Percentiles rank a stretch among this genome's conserved stretches.
These are phyloP conservation scores for Coemansia sp. DNA, from an alignment of 192 early-diverging fungal species.

Conservation along the genomic window DNA sequence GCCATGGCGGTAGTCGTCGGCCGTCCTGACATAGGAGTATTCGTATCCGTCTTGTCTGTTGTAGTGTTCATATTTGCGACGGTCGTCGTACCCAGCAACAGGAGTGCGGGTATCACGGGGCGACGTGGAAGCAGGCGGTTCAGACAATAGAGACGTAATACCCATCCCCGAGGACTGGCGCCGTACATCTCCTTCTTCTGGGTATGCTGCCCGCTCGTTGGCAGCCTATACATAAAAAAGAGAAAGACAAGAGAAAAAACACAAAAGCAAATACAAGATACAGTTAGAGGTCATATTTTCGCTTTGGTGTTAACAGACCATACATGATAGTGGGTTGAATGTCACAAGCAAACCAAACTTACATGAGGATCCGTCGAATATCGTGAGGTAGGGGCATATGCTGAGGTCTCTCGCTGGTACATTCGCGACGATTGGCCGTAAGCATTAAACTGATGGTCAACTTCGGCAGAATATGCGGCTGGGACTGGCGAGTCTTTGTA, in stretches of 20 bases:
- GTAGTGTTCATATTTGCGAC: slow-evolving; percentile 19
- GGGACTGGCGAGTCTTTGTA: slow-evolving; percentile 12
- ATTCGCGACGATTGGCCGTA: slow-evolving; percentile 25
- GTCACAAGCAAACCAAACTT: slow-evolving; percentile 2
- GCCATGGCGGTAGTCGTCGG: slow-evolving; percentile 18
- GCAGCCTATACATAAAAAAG: slow-evolving; percentile 11
- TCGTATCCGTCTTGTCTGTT: slow-evolving; percentile 12
- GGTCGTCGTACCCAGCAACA: slow-evolving; percentile 7
- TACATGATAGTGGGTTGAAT: background rate
- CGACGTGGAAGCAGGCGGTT: slow-evolving; percentile 11
- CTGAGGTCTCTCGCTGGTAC: slow-evolving; percentile 24
- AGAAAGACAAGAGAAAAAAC: background rate
- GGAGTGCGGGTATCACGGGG: slow-evolving; percentile 7
- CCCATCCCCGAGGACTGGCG: slow-evolving; percentile 34
- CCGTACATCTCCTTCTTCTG: slow-evolving; percentile 10
- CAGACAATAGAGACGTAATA: slow-evolving; percentile 39
- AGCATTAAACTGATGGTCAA: slow-evolving; percentile 30
- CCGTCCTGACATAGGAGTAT: slow-evolving; percentile 5
- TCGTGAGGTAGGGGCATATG: background rate
- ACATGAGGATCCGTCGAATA: slow-evolving; percentile 25
- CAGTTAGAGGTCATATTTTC: background rate
- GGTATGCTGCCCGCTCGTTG: slow-evolving; percentile 12
- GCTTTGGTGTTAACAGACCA: background rate
- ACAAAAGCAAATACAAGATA: background rate
- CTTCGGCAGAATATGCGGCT: slow-evolving; percentile 12